These are phyloP conservation scores for Phalaenopsis aphrodite DNA, from an alignment of 106 monocot species.

Conservation along the genomic window DNA sequence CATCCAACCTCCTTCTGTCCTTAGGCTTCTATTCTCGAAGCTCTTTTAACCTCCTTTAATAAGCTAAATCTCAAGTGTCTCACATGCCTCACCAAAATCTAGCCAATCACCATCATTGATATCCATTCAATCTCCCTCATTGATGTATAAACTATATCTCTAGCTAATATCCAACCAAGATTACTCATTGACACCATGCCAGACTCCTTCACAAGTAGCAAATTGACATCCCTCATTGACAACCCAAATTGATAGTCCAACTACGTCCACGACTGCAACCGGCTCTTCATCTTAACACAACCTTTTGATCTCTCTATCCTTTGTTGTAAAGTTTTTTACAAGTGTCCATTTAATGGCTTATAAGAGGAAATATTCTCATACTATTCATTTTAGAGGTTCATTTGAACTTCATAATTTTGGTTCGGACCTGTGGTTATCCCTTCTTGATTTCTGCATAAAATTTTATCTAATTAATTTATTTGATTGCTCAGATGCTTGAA, in stretches of 20 bases:
- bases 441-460: neutral
- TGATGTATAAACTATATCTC: too few relatives aligned
- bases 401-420: neutral
- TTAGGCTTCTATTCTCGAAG: too few relatives aligned
- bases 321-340: neutral
- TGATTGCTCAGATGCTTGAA: neutral
- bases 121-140: too few relatives aligned
- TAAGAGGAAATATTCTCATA: neutral
- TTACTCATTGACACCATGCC: neutral
- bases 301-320: neutral
- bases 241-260: neutral
- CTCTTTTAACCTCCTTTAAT: too few relatives aligned
- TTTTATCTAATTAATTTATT: neutral
- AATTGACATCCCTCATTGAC: neutral
- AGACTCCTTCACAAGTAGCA: neutral
- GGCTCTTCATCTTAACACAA: neutral
- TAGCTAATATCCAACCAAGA: neutral
- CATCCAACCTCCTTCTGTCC: too few relatives aligned
- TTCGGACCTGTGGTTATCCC: neutral
- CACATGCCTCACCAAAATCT: too few relatives aligned
- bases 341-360: neutral
- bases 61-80: too few relatives aligned
- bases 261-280: neutral
- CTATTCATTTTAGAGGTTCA: neutral
- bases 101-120: too few relatives aligned